Percentiles rank a stretch among this genome's conserved stretches.
phyloP scores from a whole-genome alignment of 805 yeast genomes.

The Sugiyamaella valdiviana region DNA sequence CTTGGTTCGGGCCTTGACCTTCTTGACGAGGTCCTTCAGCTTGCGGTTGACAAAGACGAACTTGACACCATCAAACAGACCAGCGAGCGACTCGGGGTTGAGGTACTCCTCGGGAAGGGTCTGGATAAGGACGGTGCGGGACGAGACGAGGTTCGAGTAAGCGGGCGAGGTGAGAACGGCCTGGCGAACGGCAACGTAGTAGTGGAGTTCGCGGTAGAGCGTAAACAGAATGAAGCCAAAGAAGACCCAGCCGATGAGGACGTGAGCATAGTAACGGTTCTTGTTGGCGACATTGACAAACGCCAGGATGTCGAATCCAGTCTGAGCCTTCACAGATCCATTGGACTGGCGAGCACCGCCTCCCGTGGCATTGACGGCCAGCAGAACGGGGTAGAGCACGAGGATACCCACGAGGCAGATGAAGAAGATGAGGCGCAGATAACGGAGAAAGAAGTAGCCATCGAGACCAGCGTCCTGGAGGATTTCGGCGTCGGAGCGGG shows the following conservation, averaged over 20 bases:
- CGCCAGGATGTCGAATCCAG: constrained; percentile 70
- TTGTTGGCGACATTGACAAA: constrained; percentile 64
- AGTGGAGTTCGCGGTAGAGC: constrained; percentile 75
- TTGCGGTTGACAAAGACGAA: constrained; percentile 76
- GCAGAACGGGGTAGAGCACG: constrained; percentile 56
- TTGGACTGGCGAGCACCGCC: constrained; percentile 22
- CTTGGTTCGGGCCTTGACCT: constrained; percentile 52
- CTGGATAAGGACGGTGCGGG: constrained; percentile 79
- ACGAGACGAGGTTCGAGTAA: constrained; percentile 65
- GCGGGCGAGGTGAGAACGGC: constrained; percentile 77
- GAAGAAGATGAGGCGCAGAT: constrained; percentile 50
- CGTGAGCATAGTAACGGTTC: constrained; percentile 79
- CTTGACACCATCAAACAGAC: constrained; percentile 76
- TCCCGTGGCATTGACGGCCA: constrained; percentile 76
- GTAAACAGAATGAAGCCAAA: constrained; percentile 65
- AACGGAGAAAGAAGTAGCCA: constrained; percentile 85
- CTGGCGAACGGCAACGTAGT: constrained; percentile 67
- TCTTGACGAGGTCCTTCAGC: constrained; percentile 44
- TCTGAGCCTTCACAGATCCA: constrained; percentile 46
- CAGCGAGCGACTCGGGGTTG: constrained; percentile 64
- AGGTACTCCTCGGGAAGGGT: constrained; percentile 71
- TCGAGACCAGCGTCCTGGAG: constrained; percentile 89
- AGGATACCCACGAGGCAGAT: constrained; percentile 51
- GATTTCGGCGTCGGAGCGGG: constrained; percentile 66
- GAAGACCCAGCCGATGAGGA: constrained; percentile 70